These are phyloP conservation scores for Penstemon newberryi DNA, from an alignment of 257 asterid genomes.

Conservation along the genomic window DNA sequence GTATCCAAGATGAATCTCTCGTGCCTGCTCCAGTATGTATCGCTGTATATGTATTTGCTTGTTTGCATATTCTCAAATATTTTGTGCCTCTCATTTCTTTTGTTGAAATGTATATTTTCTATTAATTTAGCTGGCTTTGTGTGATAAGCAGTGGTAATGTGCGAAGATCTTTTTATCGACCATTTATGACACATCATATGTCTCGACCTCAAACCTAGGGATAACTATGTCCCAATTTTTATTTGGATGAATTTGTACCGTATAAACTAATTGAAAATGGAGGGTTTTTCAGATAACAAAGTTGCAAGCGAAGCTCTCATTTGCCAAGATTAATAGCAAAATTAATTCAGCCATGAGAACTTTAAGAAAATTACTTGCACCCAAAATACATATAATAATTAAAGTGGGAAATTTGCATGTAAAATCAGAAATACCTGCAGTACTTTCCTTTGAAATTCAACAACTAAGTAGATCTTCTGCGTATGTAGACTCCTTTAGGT, in stretches of 20 bases:
- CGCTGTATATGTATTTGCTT: constrained; percentile 12
- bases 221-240: background rate
- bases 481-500: too few relatives aligned
- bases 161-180: background rate
- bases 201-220: background rate
- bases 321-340: background rate
- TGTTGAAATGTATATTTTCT: constrained; percentile 2
- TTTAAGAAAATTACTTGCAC: too few relatives aligned
- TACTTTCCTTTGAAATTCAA: too few relatives aligned
- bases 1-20: constrained; percentile 94
- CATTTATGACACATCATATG: constrained; percentile 3
- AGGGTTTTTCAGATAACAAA: background rate
- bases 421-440: too few relatives aligned
- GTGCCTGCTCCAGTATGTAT: constrained; percentile 86
- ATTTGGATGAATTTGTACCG: background rate
- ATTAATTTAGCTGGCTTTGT: constrained; percentile 1
- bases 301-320: background rate
- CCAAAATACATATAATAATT: too few relatives aligned
- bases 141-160: background rate
- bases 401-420: too few relatives aligned
- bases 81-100: constrained; percentile 14
- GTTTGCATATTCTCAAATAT: constrained; percentile 10
- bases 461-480: too few relatives aligned
- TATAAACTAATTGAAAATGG: background rate
- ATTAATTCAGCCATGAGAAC: too few relatives aligned